Evolutionary conservation across 257 asterid genomes (phyloP).

Genomic region (Thymus mandschuricus): DNA sequence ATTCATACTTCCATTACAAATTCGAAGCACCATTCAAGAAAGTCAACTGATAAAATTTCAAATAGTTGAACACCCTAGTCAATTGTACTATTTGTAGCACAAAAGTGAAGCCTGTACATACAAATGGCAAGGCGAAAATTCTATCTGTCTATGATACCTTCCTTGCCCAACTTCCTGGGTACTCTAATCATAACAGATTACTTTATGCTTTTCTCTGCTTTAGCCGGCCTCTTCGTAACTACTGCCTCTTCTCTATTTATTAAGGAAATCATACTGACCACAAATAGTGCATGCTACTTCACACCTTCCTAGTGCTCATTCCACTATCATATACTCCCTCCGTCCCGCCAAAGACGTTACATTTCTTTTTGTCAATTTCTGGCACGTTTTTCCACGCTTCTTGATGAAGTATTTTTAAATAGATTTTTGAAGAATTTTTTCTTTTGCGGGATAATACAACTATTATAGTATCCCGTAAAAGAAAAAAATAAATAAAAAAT

Average conservation of each 20-base stretch:
- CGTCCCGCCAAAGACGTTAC: no score
- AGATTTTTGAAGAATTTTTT: no score
- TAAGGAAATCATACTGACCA: conserved; percentile 5
- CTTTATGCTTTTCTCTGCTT: not conserved
- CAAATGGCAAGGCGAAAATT: not conserved
- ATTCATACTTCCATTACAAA: conserved; percentile 13
- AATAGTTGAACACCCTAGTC: not conserved
- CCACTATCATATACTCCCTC: not conserved
- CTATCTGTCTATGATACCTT: not conserved
- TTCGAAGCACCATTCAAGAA: conserved; percentile 20
- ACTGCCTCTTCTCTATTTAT: not conserved
- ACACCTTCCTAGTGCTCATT: not conserved
- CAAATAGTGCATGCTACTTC: not conserved
- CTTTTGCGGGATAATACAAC: no score
- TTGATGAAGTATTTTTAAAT: no score
- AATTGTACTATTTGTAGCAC: not conserved
- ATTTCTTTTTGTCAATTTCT: no score
- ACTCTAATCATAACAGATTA: not conserved
- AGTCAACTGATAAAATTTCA: conserved; percentile 2
- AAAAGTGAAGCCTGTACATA: not conserved
- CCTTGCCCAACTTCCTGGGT: not conserved
- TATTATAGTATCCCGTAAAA: no score
- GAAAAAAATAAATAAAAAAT: no score
- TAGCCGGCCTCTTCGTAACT: not conserved
- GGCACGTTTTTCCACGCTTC: no score